Conservation (phyloP, 2,329 filamentous ascomycete genomes). For the Lasiodiplodia hormozganensis region DNA sequence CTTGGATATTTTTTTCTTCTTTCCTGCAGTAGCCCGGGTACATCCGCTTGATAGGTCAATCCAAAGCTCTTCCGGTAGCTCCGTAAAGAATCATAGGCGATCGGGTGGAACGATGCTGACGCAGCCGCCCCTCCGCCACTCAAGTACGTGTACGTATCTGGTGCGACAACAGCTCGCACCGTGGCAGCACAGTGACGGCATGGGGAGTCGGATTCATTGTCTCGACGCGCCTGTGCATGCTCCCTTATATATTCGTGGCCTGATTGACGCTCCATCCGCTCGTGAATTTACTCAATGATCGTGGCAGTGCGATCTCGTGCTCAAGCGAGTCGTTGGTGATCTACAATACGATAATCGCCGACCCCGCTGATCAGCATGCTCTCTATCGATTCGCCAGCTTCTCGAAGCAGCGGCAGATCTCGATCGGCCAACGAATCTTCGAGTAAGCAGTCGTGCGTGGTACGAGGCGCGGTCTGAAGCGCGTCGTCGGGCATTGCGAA, state of each 20-base stretch:
- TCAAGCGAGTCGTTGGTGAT: neutral
- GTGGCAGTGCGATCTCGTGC: neutral
- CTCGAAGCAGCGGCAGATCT: neutral
- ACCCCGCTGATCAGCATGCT: slow-evolving; percentile 6
- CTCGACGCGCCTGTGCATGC: neutral
- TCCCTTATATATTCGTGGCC: neutral
- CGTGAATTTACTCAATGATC: neutral
- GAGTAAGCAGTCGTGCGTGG: neutral
- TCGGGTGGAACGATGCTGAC: neutral
- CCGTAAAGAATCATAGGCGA: neutral
- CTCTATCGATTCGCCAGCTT: slow-evolving; percentile 2
- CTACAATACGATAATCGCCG: neutral
- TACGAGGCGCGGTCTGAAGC: neutral
- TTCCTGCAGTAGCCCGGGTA: neutral
- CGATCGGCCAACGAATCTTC: neutral
- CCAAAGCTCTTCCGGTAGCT: neutral
- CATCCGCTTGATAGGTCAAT: neutral
- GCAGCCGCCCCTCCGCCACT: neutral
- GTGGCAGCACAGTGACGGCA: neutral
- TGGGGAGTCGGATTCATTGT: neutral
- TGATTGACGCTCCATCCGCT: neutral
- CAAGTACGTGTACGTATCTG: neutral
- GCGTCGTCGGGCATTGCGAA: neutral
- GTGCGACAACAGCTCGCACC: neutral
- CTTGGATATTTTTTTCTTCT: neutral